These are phyloP conservation scores for Aspergillus glaucus DNA, from an alignment of 2,329 filamentous ascomycete species.

Conservation along the genomic window DNA sequence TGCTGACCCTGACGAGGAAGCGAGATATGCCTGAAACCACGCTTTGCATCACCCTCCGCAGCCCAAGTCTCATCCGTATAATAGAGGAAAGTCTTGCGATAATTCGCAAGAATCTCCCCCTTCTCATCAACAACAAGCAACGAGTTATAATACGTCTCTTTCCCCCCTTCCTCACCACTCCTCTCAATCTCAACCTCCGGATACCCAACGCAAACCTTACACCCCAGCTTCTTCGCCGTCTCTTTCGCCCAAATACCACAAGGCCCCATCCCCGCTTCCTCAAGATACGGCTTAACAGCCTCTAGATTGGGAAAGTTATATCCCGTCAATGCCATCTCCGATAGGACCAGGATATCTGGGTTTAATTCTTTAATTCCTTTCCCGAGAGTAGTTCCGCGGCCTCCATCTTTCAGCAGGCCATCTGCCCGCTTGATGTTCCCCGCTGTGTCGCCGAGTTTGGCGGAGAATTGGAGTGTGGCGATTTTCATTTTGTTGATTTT, in stretches of 20 bases:
- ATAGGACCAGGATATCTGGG: conserved; percentile 54
- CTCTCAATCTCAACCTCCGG: conserved; percentile 42
- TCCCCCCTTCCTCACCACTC: conserved; percentile 1
- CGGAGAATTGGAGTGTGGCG: conserved; percentile 42
- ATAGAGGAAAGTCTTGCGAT: conserved; percentile 60
- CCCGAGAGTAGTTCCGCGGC: conserved; percentile 2
- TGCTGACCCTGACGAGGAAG: conserved; percentile 7
- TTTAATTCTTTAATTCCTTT: conserved; percentile 19
- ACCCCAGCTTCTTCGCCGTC: conserved; percentile 49
- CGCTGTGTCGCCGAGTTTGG: conserved; percentile 38
- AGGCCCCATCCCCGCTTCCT: conserved; percentile 50
- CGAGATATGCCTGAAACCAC: conserved; percentile 24
- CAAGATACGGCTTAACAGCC: conserved; percentile 53
- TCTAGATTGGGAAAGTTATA: conserved; percentile 58
- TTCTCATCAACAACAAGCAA: conserved; percentile 51
- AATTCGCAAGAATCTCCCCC: conserved; percentile 52
- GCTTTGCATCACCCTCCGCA: conserved; percentile 41
- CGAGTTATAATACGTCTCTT: conserved; percentile 50
- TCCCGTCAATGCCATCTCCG: conserved; percentile 58
- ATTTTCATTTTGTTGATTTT: conserved; percentile 35
- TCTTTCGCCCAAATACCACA: conserved; percentile 53
- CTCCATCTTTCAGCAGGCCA: conserved; percentile 33
- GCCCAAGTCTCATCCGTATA: conserved; percentile 63
- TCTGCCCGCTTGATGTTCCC: conserved; percentile 42
- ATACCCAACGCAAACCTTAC: conserved; percentile 60